These are phyloP conservation scores for Pouteria campechiana DNA, from an alignment of 179 eudicot species.

Conservation along the genomic window DNA sequence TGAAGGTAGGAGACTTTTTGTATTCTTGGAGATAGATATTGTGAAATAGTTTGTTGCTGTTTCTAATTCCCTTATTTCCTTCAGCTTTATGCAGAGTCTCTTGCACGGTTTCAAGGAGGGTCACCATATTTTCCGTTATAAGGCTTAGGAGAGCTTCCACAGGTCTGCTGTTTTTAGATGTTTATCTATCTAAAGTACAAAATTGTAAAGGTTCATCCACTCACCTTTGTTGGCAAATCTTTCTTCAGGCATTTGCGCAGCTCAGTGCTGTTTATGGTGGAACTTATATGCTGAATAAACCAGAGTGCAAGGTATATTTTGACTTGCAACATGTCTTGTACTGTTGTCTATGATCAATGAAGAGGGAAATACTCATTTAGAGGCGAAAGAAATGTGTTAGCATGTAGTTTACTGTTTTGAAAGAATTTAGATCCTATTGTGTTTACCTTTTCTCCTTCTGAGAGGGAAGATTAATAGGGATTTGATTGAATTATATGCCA, in stretches of 20 bases:
- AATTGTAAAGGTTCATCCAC: too few species aligned
- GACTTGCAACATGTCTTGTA: too few species aligned
- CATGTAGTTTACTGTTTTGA: too few species aligned
- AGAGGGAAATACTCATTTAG: too few species aligned
- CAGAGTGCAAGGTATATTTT: constrained; percentile 67
- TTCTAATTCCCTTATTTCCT: neutral
- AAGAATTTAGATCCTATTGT: neutral
- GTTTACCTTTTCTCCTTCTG: neutral
- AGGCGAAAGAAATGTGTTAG: too few species aligned
- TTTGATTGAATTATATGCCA: constrained; percentile 13
- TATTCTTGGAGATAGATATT: too few species aligned
- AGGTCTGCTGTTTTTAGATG: constrained; percentile 32
- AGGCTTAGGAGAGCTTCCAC: constrained; percentile 80
- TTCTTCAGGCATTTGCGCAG: constrained; percentile 60
- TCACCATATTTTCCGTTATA: constrained; percentile 78
- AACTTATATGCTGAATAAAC: constrained; percentile 73
- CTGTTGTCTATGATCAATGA: too few species aligned
- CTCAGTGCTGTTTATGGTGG: constrained; percentile 88
- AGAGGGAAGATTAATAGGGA: neutral
- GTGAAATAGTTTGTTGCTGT: too few species aligned
- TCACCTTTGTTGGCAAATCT: too few species aligned
- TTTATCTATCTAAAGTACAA: too few species aligned
- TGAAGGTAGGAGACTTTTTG: constrained; percentile 41
- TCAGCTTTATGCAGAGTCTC: constrained; percentile 70
- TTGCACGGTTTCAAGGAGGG: constrained; percentile 76